Percentiles rank a stretch among this genome's conserved stretches.
Conservation (phyloP, 108 stramenopile species). For the Heterococcus sp. region DNA sequence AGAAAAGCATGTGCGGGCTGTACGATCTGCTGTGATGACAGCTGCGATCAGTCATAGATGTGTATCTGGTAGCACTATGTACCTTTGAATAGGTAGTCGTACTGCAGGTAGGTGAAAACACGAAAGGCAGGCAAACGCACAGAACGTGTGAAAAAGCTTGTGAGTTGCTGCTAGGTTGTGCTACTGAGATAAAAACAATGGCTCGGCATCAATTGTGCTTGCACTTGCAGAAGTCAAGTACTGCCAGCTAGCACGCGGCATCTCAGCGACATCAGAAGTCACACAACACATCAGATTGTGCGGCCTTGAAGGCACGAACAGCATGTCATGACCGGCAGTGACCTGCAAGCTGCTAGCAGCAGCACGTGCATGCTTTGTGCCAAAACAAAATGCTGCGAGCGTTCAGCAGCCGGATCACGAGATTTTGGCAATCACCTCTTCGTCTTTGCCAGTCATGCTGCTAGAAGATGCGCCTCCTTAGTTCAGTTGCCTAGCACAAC, state of each 20-base stretch:
- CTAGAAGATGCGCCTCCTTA: too few species aligned
- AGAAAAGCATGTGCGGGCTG: not conserved
- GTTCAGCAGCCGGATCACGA: too few species aligned
- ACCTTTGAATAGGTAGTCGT: slow-evolving; percentile 5
- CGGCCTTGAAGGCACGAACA: too few species aligned
- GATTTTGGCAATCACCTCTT: not conserved
- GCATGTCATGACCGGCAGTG: too few species aligned
- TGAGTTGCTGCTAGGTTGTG: not conserved
- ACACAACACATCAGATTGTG: not conserved
- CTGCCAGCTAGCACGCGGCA: not conserved
- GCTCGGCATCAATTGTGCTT: not conserved
- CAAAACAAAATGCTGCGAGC: too few species aligned
- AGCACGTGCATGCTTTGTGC: too few species aligned
- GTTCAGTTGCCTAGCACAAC: too few species aligned
- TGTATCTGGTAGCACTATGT: too few species aligned
- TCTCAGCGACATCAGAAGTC: not conserved
- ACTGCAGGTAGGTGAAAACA: not conserved
- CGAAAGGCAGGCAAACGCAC: not conserved
- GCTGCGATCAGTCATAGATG: too few species aligned
- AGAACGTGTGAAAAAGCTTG: not conserved
- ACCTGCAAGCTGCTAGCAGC: too few species aligned
- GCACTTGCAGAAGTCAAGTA: not conserved
- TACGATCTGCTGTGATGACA: not conserved
- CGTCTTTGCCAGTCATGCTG: not conserved
- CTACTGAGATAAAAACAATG: not conserved